Conservation (phyloP, 306 rosid species). For the Pachyrhizus erosus region DNA sequence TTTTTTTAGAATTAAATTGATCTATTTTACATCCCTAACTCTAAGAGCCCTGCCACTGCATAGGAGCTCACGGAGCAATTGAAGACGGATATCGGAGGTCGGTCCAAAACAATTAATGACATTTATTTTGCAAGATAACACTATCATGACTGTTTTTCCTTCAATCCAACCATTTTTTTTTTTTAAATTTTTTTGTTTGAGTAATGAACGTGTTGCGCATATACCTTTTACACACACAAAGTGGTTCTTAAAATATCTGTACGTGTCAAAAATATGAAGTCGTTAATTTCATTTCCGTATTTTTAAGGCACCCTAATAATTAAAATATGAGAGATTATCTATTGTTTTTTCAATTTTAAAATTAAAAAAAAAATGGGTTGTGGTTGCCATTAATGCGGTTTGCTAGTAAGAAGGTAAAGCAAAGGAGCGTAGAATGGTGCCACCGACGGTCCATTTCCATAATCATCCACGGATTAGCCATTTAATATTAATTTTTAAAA, state of each 20-base stretch:
- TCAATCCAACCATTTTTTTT: neutral
- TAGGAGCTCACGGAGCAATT: no score
- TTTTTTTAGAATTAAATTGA: no score
- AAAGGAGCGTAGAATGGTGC: neutral
- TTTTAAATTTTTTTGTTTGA: no score
- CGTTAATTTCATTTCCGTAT: no score
- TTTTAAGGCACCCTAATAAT: no score
- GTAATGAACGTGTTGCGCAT: neutral
- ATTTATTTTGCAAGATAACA: neutral
- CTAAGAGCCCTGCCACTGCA: no score
- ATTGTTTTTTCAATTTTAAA: neutral
- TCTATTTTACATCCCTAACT: no score
- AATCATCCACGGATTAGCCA: neutral
- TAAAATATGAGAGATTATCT: neutral
- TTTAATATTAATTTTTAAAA: neutral
- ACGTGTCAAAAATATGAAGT: neutral
- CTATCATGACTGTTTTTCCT: neutral
- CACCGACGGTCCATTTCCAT: slow-evolving; percentile 11
- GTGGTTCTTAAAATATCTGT: neutral
- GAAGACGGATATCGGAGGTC: no score
- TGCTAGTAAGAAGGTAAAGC: neutral
- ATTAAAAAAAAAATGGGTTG: neutral
- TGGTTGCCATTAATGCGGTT: neutral
- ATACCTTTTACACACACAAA: neutral
- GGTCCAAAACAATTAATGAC: neutral